Conservation (phyloP, 768 basidiomycete species). For the Tulasnella sp. region DNA sequence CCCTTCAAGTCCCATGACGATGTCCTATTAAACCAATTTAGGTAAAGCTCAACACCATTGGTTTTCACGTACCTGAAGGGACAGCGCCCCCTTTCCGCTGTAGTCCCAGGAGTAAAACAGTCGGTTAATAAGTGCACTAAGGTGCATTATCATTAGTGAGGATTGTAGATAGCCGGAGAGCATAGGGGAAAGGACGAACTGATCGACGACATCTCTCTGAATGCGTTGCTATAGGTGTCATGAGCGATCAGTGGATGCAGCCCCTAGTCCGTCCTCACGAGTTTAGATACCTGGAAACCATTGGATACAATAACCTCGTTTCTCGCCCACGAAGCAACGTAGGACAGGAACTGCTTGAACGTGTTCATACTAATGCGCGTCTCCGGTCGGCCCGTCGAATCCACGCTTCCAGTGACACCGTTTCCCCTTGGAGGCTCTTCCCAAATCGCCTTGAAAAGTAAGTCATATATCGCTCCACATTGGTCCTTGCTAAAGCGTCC, state of each 20-base stretch:
- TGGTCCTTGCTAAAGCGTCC: slow-evolving; percentile 85
- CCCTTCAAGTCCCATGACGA: slow-evolving; percentile 81
- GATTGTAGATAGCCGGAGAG: neutral
- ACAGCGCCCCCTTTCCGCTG: slow-evolving; percentile 72
- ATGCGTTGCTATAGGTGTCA: slow-evolving; percentile 63
- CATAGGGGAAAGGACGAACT: slow-evolving; percentile 35
- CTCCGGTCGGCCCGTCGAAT: slow-evolving; percentile 72
- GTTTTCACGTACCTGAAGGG: slow-evolving; percentile 66
- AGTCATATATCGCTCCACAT: slow-evolving; percentile 72
- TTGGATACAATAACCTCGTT: slow-evolving; percentile 90
- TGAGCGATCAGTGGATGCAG: slow-evolving; percentile 18
- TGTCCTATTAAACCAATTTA: slow-evolving; percentile 53
- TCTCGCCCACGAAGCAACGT: slow-evolving; percentile 92
- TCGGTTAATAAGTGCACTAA: slow-evolving; percentile 76
- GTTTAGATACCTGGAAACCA: slow-evolving; percentile 67
- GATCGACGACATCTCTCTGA: slow-evolving; percentile 88
- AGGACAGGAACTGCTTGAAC: slow-evolving; percentile 85
- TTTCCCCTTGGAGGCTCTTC: slow-evolving; percentile 46
- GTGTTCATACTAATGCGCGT: slow-evolving; percentile 82
- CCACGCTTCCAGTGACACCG: slow-evolving; percentile 26
- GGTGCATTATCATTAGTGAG: neutral
- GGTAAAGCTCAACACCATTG: neutral
- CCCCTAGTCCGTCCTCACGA: neutral
- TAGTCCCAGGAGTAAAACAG: slow-evolving; percentile 95
- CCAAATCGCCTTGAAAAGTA: slow-evolving; percentile 72